phyloP scores from a whole-genome alignment of 768 basidiomycete genomes.

The Phlegmacium glaucopus region DNA sequence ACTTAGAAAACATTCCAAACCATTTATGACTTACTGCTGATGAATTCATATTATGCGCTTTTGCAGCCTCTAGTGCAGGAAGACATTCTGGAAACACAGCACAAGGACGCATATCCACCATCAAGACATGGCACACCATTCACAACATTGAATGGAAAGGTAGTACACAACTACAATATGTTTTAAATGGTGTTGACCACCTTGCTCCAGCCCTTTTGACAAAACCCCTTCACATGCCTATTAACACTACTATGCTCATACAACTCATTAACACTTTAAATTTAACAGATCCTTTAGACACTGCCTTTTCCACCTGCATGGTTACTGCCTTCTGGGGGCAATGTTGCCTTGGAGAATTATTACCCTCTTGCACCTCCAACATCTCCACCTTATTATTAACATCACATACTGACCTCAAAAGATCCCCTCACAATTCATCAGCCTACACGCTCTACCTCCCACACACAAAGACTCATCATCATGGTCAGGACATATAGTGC shows the following conservation, averaged over 20 bases:
- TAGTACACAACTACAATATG: conserved; percentile 14
- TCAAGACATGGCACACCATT: conserved; percentile 32
- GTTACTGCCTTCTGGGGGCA: conserved; percentile 29
- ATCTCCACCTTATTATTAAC: too few relatives aligned
- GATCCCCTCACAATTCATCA: too few relatives aligned
- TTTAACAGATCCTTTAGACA: conserved; percentile 15
- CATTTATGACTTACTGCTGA: conserved; percentile 16
- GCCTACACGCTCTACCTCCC: too few relatives aligned
- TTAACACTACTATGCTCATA: conserved; percentile 17
- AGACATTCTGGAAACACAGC: conserved; percentile 13
- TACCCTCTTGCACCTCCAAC: too few relatives aligned
- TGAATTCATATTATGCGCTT: conserved; percentile 25
- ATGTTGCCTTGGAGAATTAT: too few relatives aligned
- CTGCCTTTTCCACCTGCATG: conserved; percentile 18
- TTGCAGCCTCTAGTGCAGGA: conserved; percentile 22
- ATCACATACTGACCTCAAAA: too few relatives aligned
- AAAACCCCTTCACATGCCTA: conserved; percentile 13
- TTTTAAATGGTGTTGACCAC: conserved; percentile 20
- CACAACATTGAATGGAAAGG: conserved; percentile 22
- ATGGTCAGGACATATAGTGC: too few relatives aligned
- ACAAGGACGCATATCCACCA: conserved; percentile 17
- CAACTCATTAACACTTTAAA: conserved; percentile 15
- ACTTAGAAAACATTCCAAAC: conserved; percentile 11
- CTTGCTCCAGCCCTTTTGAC: conserved; percentile 17
- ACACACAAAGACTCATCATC: too few relatives aligned